Evolutionary conservation across 2,329 filamentous ascomycete genomes (phyloP).

Genomic region (Sclerotinia glacialis): DNA sequence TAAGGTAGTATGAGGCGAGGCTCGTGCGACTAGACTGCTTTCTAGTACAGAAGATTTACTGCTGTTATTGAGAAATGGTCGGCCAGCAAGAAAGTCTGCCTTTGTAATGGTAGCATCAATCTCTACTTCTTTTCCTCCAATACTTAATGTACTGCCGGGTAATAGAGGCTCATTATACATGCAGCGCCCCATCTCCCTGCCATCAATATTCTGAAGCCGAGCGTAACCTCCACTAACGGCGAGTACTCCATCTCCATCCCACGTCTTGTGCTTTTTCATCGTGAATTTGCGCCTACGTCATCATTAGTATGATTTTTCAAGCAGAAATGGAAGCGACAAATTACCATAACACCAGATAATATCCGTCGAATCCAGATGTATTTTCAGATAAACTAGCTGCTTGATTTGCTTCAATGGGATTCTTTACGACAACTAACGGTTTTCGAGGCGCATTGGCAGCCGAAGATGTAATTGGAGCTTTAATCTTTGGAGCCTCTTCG

Average conservation of each 20-base stretch:
- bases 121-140: constrained; percentile 67
- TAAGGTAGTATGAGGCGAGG: constrained; percentile 16
- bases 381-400: constrained; percentile 8
- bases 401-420: constrained; percentile 27
- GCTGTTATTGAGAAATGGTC: constrained; percentile 43
- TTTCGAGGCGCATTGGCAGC: constrained; percentile 35
- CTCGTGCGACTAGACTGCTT: constrained; percentile 23
- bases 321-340: neutral
- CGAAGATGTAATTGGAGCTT: constrained; percentile 24
- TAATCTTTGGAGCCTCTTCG: constrained; percentile 30
- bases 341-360: constrained; percentile 40
- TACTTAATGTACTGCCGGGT: constrained; percentile 57
- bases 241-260: constrained; percentile 70
- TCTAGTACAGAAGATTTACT: constrained; percentile 24
- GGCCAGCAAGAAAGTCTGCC: constrained; percentile 54
- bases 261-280: constrained; percentile 72
- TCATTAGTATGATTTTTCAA: neutral
- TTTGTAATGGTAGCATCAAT: constrained; percentile 60
- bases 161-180: constrained; percentile 55
- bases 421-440: constrained; percentile 36
- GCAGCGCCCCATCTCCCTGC: constrained; percentile 59
- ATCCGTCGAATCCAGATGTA: constrained; percentile 31
- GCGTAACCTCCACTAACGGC: constrained; percentile 56
- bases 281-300: constrained; percentile 61
- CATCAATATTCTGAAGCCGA: constrained; percentile 59